A percentile compares a stretch with the other conserved stretches of the same genome.
Conservation (phyloP, 371 early-diverging fungal genomes). For the Saksenaea oblongispora region DNA sequence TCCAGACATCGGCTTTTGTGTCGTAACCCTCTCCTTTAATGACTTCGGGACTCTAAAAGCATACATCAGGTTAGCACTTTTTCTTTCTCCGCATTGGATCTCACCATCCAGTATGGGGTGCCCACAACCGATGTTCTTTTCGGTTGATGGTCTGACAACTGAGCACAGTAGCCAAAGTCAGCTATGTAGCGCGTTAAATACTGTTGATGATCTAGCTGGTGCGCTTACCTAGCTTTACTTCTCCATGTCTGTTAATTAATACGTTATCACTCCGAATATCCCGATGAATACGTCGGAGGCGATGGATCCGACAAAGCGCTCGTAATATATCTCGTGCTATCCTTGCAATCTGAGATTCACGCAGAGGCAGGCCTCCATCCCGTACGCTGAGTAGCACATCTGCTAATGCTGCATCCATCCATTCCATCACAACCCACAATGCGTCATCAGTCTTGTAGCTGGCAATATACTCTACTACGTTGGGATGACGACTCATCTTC, state of each 20-base stretch:
- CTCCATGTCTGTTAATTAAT: constrained; percentile 61
- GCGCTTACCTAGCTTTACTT: constrained; percentile 58
- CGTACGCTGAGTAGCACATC: constrained; percentile 36
- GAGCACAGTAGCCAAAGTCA: constrained; percentile 67
- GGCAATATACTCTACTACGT: constrained; percentile 65
- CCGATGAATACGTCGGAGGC: constrained; percentile 86
- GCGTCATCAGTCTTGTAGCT: constrained; percentile 57
- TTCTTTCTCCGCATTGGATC: background rate
- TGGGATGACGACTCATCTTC: constrained; percentile 62
- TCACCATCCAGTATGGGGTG: constrained; percentile 87
- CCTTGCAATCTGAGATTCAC: constrained; percentile 57
- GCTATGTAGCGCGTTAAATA: constrained; percentile 27
- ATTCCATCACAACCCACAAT: constrained; percentile 69
- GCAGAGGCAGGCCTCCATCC: constrained; percentile 20
- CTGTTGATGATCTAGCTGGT: background rate
- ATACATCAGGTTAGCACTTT: no score
- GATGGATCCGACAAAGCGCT: constrained; percentile 89
- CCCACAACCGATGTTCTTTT: constrained; percentile 67
- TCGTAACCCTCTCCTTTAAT: constrained; percentile 71
- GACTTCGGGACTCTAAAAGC: constrained; percentile 78
- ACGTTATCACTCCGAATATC: constrained; percentile 84
- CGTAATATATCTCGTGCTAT: constrained; percentile 73
- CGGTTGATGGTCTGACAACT: constrained; percentile 49
- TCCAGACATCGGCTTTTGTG: constrained; percentile 82
- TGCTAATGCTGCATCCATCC: constrained; percentile 69